Percentiles rank a stretch among this genome's conserved stretches.
These are phyloP conservation scores for Lepidium aucheri DNA, from an alignment of 345 rosid species.

Conservation along the genomic window DNA sequence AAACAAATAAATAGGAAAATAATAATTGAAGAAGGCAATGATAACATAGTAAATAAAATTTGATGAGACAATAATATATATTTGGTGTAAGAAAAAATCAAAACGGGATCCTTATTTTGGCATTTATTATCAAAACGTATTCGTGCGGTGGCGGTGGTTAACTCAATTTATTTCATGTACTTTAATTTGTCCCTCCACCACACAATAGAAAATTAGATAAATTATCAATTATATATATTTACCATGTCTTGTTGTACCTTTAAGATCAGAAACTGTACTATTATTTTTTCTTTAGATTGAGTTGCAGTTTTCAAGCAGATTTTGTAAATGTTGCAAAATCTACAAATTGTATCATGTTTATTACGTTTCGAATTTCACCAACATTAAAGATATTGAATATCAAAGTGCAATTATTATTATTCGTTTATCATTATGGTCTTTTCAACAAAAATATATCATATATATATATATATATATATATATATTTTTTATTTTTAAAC, in stretches of 20 bases:
- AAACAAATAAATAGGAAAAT: conserved; percentile 13
- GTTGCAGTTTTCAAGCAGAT: conserved; percentile 10
- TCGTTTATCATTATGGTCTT: not conserved
- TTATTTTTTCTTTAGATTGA: not conserved
- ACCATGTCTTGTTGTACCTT: not conserved
- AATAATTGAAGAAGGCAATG: conserved; percentile 21
- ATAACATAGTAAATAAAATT: conserved; percentile 1
- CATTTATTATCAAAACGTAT: conserved; percentile 21
- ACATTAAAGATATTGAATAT: not conserved
- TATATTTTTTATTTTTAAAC: too few relatives aligned
- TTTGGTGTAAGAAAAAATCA: conserved; percentile 19
- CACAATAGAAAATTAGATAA: not conserved
- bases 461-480: too few relatives aligned
- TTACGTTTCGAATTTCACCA: not conserved
- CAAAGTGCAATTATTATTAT: not conserved
- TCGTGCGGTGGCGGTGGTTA: conserved; percentile 30
- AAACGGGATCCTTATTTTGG: conserved; percentile 19
- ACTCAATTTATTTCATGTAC: conserved; percentile 22
- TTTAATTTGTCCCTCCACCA: conserved; percentile 21
- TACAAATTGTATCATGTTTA: not conserved
- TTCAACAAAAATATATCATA: not conserved
- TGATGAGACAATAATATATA: not conserved
- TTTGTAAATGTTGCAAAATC: not conserved
- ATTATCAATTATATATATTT: conserved; percentile 1
- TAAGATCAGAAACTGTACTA: conserved; percentile 10